Evolutionary conservation across 1,139 yeast species (phyloP).

Genomic region (Yamadazyma sp.): DNA sequence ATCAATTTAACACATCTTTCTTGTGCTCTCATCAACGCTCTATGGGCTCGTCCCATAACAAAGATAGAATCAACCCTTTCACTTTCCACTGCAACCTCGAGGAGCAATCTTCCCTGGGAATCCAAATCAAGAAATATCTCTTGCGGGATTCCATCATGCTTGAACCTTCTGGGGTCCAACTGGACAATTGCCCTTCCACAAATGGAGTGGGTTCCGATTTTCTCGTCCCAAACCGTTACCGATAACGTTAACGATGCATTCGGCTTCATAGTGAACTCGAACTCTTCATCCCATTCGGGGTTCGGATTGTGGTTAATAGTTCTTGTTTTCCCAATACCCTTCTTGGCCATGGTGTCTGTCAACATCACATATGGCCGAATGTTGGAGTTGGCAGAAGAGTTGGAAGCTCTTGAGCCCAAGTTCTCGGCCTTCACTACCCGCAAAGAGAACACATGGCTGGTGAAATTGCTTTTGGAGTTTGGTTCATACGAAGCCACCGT

Average conservation of each 20-base stretch:
- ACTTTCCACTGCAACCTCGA: constrained; percentile 73
- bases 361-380: constrained; percentile 71
- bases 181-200: constrained; percentile 69
- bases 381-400: constrained; percentile 35
- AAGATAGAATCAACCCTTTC: constrained; percentile 78
- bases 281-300: constrained; percentile 90
- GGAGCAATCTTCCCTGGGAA: constrained; percentile 61
- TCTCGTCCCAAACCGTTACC: constrained; percentile 75
- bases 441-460: constrained; percentile 64
- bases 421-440: constrained; percentile 71
- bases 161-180: constrained; percentile 64
- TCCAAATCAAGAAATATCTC: constrained; percentile 64
- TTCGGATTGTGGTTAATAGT: constrained; percentile 58
- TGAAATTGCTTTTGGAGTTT: constrained; percentile 28
- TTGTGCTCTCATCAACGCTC: constrained; percentile 61
- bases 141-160: constrained; percentile 67
- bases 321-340: constrained; percentile 71
- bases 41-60: constrained; percentile 73
- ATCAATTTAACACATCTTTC: constrained; percentile 64
- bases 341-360: constrained; percentile 57
- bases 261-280: constrained; percentile 56
- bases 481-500: constrained; percentile 39
- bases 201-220: constrained; percentile 57
- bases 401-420: constrained; percentile 50
- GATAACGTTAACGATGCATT: constrained; percentile 45